Conservation (phyloP, 2,329 filamentous ascomycete species). For the Neofusicoccum kwambonambiense region DNA sequence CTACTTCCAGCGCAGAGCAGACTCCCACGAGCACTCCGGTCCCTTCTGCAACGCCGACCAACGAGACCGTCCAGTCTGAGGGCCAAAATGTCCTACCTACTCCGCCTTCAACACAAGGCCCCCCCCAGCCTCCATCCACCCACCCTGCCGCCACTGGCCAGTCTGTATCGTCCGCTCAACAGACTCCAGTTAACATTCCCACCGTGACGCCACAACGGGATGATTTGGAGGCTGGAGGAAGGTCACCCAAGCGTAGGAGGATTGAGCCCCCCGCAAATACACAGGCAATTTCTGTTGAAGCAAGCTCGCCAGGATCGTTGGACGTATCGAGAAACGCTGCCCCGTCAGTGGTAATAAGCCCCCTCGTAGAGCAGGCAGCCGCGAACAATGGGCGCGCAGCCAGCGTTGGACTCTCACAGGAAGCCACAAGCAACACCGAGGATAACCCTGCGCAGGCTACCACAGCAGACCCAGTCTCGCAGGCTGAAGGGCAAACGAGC, state of each 20-base stretch:
- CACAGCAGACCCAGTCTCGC: background rate
- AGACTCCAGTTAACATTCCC: background rate
- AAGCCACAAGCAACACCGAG: background rate
- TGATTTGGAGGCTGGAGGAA: background rate
- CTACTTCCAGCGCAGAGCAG: slow-evolving; percentile 22
- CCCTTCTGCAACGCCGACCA: slow-evolving; percentile 16
- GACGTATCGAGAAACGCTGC: background rate
- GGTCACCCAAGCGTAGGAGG: slow-evolving; percentile 16
- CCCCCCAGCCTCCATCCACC: background rate
- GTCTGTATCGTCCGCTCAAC: background rate
- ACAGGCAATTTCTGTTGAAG: background rate
- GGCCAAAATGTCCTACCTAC: slow-evolving; percentile 11
- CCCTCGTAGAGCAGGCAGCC: background rate
- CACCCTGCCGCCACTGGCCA: background rate
- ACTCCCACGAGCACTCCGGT: slow-evolving; percentile 20
- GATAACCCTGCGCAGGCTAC: background rate
- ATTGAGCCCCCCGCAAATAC: background rate
- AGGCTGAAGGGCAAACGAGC: background rate
- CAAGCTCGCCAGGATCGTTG: background rate
- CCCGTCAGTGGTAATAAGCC: background rate
- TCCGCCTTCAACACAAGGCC: slow-evolving; percentile 12
- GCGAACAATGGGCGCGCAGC: background rate
- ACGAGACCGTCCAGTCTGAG: slow-evolving; percentile 20
- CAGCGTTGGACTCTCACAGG: background rate
- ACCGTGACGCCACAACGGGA: background rate